These are phyloP conservation scores for Rhizophora apiculata DNA, from an alignment of 345 rosid genomes.

Conservation along the genomic window DNA sequence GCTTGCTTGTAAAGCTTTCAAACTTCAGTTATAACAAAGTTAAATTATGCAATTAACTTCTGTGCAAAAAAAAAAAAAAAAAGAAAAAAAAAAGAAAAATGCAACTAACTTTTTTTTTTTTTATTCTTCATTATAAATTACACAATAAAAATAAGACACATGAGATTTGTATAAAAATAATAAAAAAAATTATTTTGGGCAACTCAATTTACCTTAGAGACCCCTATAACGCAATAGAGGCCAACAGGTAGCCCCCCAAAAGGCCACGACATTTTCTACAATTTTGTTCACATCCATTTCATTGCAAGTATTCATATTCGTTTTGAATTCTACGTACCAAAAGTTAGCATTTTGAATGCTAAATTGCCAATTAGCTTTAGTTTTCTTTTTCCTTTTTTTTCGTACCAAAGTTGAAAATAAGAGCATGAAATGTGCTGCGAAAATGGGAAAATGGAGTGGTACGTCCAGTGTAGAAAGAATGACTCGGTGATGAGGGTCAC, in stretches of 20 bases:
- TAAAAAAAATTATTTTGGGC: background rate
- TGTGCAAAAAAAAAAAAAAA: too few species aligned
- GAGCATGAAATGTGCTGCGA: slow-evolving; percentile 4
- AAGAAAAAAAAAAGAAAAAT: fast-evolving
- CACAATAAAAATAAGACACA: too few species aligned
- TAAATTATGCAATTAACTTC: too few species aligned
- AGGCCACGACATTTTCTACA: background rate
- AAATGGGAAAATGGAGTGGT: background rate
- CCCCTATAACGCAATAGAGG: background rate
- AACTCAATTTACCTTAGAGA: background rate
- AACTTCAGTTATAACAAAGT: too few species aligned
- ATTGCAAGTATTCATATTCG: too few species aligned
- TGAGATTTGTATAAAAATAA: too few species aligned
- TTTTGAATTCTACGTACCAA: too few species aligned
- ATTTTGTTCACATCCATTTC: background rate
- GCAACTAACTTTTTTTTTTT: too few species aligned
- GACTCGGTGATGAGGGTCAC: too few species aligned
- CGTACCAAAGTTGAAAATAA: background rate
- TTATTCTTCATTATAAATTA: too few species aligned
- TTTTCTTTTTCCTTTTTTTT: background rate
- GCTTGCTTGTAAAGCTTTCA: too few species aligned
- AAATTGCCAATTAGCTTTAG: background rate
- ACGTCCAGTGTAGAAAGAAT: background rate
- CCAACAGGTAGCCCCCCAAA: background rate
- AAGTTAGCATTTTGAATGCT: too few species aligned